A percentile compares a stretch with the other conserved stretches of the same genome.
These are phyloP conservation scores for Cichorium intybus DNA, from an alignment of 140 eudicot species.

Conservation along the genomic window DNA sequence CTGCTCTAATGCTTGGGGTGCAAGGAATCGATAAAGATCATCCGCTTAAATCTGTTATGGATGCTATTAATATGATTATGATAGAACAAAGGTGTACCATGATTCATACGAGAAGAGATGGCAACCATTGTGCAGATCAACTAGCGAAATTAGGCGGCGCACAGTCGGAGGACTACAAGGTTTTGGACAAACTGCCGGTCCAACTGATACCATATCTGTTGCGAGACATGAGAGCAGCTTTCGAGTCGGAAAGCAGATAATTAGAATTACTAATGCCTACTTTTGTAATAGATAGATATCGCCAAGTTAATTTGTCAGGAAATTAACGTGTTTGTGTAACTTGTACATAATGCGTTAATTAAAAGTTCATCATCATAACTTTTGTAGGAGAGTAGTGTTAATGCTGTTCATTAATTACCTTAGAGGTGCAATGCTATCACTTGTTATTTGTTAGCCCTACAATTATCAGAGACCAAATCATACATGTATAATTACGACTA, in stretches of 20 bases:
- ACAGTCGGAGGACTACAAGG: neutral
- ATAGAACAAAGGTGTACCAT: neutral
- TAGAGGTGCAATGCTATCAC: no score
- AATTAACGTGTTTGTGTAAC: no score
- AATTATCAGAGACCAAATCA: no score
- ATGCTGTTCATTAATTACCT: no score
- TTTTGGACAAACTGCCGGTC: neutral
- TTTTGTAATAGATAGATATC: no score
- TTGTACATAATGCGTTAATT: no score
- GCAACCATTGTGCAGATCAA: conserved; percentile 16
- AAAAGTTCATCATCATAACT: no score
- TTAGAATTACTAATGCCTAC: neutral
- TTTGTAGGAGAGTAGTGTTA: no score
- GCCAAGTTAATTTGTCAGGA: no score
- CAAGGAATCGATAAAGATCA: neutral
- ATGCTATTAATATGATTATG: neutral
- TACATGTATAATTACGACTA: no score
- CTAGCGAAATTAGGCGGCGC: conserved; percentile 2
- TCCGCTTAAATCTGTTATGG: neutral
- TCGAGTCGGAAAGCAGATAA: neutral
- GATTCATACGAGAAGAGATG: conserved; percentile 17
- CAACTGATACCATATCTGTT: conserved; percentile 1
- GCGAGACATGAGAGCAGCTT: neutral
- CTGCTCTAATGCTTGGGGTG: neutral
- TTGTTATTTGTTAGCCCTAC: no score